phyloP scores from a whole-genome alignment of 2,329 filamentous ascomycete species.

The Helminthosporium solani region DNA sequence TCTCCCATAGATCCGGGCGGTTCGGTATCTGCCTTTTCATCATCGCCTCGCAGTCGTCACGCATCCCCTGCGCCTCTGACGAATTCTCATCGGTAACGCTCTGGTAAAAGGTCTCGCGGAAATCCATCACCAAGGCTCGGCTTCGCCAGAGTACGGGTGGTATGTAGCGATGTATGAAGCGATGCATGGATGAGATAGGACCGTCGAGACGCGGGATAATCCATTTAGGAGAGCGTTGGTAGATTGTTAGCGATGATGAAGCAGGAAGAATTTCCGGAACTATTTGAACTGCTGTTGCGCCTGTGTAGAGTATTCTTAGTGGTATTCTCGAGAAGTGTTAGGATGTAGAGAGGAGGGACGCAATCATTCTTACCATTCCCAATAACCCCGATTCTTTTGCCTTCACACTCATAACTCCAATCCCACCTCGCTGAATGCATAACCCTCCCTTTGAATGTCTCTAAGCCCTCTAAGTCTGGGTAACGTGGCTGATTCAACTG shows the following conservation, averaged over 20 bases:
- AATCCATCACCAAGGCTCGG: conserved; percentile 56
- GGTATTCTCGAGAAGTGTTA: not conserved
- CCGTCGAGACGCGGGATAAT: conserved; percentile 55
- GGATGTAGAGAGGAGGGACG: not conserved
- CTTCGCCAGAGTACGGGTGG: conserved; percentile 54
- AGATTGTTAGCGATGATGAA: conserved; percentile 54
- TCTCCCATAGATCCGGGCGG: conserved; percentile 53
- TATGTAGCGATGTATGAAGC: conserved; percentile 51
- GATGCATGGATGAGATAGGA: conserved; percentile 46
- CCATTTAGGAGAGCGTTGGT: conserved; percentile 62
- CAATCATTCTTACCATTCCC: conserved; percentile 52
- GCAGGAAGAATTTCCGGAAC: conserved; percentile 57
- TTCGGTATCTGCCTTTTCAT: conserved; percentile 52
- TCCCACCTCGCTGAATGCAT: conserved; percentile 63
- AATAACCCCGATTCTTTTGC: conserved; percentile 59
- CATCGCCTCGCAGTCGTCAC: conserved; percentile 36
- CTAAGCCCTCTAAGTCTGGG: conserved; percentile 51
- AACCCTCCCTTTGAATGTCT: conserved; percentile 53
- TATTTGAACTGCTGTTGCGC: conserved; percentile 60
- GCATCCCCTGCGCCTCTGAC: conserved; percentile 44
- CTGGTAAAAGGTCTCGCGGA: conserved; percentile 52
- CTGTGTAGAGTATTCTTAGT: conserved; percentile 23
- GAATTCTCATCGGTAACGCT: conserved; percentile 48
- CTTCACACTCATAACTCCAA: conserved; percentile 56
- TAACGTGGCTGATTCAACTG: conserved; percentile 58